Conservation (phyloP, 345 rosid species). For the Gossypium longicalyx region DNA sequence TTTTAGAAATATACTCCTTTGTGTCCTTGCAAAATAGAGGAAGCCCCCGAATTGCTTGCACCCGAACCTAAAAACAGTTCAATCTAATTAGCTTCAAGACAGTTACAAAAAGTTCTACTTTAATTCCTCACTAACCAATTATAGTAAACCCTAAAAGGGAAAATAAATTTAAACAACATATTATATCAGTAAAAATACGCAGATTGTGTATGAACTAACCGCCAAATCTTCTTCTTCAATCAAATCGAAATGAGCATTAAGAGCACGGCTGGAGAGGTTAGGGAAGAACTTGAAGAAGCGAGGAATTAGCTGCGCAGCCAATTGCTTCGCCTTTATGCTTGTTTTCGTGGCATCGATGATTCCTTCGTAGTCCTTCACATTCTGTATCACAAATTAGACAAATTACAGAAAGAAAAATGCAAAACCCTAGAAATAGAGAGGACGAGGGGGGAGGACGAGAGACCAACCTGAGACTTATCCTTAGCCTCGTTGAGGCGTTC, state of each 20-base stretch:
- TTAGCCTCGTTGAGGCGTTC: slow-evolving; percentile 90
- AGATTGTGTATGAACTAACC: slow-evolving; percentile 36
- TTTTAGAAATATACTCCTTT: slow-evolving; percentile 69
- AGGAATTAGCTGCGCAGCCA: slow-evolving; percentile 97
- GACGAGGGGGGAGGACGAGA: not conserved
- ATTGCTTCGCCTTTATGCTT: slow-evolving; percentile 80
- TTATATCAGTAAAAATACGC: not conserved
- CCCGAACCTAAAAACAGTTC: slow-evolving; percentile 70
- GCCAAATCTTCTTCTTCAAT: slow-evolving; percentile 91
- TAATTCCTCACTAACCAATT: not conserved
- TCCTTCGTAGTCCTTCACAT: slow-evolving; percentile 82
- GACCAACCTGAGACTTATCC: slow-evolving; percentile 83
- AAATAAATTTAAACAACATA: too few species aligned
- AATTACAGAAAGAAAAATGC: not conserved
- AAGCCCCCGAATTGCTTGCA: slow-evolving; percentile 95
- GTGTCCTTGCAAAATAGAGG: slow-evolving; percentile 94
- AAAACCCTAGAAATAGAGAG: slow-evolving; percentile 25
- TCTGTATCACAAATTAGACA: slow-evolving; percentile 32
- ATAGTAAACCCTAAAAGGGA: not conserved
- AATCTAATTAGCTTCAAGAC: not conserved
- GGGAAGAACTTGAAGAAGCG: slow-evolving; percentile 98
- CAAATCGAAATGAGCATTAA: slow-evolving; percentile 77
- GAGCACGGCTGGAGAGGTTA: slow-evolving; percentile 55
- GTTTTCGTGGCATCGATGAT: slow-evolving; percentile 71
- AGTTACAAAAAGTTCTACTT: not conserved